Percentiles rank a stretch among this genome's conserved stretches.
These are phyloP conservation scores for Diaporthe capsici DNA, from an alignment of 2,329 filamentous ascomycete species.

Conservation along the genomic window DNA sequence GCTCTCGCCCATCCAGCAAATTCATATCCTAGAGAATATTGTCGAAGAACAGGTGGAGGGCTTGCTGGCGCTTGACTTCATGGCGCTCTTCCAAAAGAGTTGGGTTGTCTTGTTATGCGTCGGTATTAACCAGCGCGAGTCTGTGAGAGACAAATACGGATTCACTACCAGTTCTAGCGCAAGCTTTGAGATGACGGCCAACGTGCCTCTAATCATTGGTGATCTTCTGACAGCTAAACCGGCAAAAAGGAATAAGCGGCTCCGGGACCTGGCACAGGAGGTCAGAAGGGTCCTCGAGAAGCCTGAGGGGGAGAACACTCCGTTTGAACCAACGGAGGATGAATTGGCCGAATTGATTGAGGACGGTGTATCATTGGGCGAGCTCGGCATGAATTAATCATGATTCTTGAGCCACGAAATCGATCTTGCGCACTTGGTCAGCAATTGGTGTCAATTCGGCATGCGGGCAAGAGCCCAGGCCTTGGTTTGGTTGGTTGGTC, in stretches of 20 bases:
- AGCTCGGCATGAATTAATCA: not conserved
- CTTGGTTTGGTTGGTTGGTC: not conserved
- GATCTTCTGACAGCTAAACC: not conserved
- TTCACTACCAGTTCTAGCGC: not conserved
- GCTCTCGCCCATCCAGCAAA: slow-evolving; percentile 45
- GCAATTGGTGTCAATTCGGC: not conserved
- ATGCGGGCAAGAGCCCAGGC: not conserved
- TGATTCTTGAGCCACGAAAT: not conserved
- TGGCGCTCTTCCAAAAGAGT: slow-evolving; percentile 44
- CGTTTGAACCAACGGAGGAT: no score
- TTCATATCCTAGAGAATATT: slow-evolving; percentile 45
- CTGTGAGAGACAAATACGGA: not conserved
- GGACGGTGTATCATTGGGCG: accelerated
- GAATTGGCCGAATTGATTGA: not conserved
- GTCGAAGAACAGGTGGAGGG: slow-evolving; percentile 44
- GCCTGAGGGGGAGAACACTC: no score
- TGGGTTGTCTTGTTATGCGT: slow-evolving; percentile 41
- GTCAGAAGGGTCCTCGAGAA: no score
- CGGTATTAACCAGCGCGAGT: slow-evolving; percentile 20
- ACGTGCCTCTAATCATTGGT: not conserved
- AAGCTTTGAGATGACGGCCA: not conserved
- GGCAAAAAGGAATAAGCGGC: no score
- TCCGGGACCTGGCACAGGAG: no score
- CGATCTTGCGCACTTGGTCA: not conserved
- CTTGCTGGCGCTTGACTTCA: slow-evolving; percentile 46